A percentile compares a stretch with the other conserved stretches of the same genome.
phyloP scores from a whole-genome alignment of 2,329 filamentous ascomycete species.

The Aspergillus costaricaensis region DNA sequence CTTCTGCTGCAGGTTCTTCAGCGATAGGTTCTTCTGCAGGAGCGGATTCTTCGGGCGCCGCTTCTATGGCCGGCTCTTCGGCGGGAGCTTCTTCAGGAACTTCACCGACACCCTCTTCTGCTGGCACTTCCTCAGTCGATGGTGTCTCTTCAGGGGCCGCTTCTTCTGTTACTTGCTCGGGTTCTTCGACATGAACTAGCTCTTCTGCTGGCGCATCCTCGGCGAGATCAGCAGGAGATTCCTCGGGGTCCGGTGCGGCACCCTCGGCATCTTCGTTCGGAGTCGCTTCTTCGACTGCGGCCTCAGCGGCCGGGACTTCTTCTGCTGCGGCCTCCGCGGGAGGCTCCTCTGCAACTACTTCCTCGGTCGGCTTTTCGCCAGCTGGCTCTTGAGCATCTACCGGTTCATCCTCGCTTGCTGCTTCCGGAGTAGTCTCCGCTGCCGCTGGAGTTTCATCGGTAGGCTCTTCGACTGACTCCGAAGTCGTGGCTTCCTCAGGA shows the following conservation, averaged over 20 bases:
- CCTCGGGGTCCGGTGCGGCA: neutral
- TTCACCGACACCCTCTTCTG: slow-evolving; percentile 14
- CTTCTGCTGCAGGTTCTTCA: slow-evolving; percentile 21
- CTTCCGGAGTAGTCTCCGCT: neutral
- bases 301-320: slow-evolving; percentile 14
- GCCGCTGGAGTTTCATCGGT: neutral
- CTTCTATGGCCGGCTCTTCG: slow-evolving; percentile 18
- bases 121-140: slow-evolving; percentile 19
- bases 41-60: slow-evolving; percentile 18
- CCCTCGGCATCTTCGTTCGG: slow-evolving; percentile 13
- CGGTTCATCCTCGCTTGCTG: neutral
- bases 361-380: slow-evolving; percentile 18
- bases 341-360: neutral
- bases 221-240: slow-evolving; percentile 9
- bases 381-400: neutral
- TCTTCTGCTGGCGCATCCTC: slow-evolving; percentile 2
- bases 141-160: slow-evolving; percentile 20
- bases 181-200: slow-evolving; percentile 9
- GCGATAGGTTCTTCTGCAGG: slow-evolving; percentile 14
- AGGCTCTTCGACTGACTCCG: slow-evolving; percentile 3
- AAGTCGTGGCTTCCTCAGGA: neutral
- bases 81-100: slow-evolving; percentile 11
- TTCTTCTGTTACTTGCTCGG: slow-evolving; percentile 14
- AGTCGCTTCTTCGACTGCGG: neutral
- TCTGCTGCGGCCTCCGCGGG: slow-evolving; percentile 9